Base-by-base conservation (phyloP, 352 stramenopile genomes). In the Aphanomyces cochlioides region DNA sequence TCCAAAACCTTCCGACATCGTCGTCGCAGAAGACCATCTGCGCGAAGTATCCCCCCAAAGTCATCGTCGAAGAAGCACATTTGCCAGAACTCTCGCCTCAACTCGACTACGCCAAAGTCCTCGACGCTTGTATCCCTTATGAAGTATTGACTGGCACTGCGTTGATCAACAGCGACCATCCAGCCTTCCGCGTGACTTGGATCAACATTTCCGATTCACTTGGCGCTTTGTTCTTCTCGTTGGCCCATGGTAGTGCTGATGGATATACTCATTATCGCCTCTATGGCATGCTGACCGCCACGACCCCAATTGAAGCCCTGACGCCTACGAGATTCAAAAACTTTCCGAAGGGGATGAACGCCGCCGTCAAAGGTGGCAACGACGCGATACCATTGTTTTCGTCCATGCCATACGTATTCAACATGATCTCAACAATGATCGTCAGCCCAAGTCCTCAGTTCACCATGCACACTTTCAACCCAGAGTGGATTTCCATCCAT, bases 201-300 rank as follows among this genome's bases (percentile, higher is more conserved):
- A 50, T 50, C 43, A 50, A 12, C 10, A 50, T 50, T 28, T 28
- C 28, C 28, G 28, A 28, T n/a, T 12, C 43, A n/a, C 10, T n/a
- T n/a, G 17, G 43, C 17, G 10, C 43, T n/a, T 50, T n/a, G 43
- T 50, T 34, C 17, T 36, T 67, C 19, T 34, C 59, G n/a, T 36
- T 67, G 6, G 15, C 7, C 6, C 59, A 67, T 37, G 13, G 37
- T n/a, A 54, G 56, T 36, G 59, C 37, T 3, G 59, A 67, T 36
- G 59, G 59, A n/a, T 28, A 15, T 57, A 67, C 59, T 12, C 54
- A 38, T 36, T 56, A 56, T 40, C 7, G 15, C 7, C 15, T 67
- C 41, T 67, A 67, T 40, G 43, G 43, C 17, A 67, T 67, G 59
- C 47, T 67, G 43, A 50, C 10, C 2, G 43, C 43, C 10, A 1